phyloP scores from a whole-genome alignment of 805 yeast species.

The Candida koratica region DNA sequence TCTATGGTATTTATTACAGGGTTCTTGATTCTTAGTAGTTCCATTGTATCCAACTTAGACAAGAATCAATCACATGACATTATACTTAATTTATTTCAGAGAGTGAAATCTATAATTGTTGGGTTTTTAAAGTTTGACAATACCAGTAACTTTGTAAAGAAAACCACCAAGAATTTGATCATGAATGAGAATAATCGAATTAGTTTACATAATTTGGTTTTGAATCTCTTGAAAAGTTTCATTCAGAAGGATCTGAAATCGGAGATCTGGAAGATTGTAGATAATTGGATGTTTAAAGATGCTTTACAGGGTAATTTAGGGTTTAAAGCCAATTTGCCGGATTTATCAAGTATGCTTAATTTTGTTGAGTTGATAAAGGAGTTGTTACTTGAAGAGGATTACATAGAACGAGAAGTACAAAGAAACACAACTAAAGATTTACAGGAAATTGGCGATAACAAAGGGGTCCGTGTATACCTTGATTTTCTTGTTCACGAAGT shows the following conservation, averaged over 20 bases:
- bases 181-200: slow-evolving; percentile 37
- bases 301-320: slow-evolving; percentile 16
- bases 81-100: slow-evolving; percentile 24
- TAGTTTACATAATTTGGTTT: slow-evolving; percentile 30
- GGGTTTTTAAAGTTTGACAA: slow-evolving; percentile 41
- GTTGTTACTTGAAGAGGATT: slow-evolving; percentile 39
- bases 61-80: slow-evolving; percentile 25
- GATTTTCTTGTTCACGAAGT: slow-evolving; percentile 69
- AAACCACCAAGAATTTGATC: slow-evolving; percentile 13
- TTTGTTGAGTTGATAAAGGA: slow-evolving; percentile 52
- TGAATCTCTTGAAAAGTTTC: slow-evolving; percentile 51
- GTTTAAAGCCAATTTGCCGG: slow-evolving; percentile 41
- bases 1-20: slow-evolving; percentile 72
- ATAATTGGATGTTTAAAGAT: slow-evolving; percentile 58
- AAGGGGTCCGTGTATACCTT: slow-evolving; percentile 76
- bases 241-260: slow-evolving; percentile 38
- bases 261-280: slow-evolving; percentile 65
- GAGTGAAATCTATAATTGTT: slow-evolving; percentile 31
- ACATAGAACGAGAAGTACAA: neutral
- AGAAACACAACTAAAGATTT: slow-evolving; percentile 51
- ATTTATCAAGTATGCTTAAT: slow-evolving; percentile 51
- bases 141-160: slow-evolving; percentile 15
- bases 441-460: slow-evolving; percentile 51
- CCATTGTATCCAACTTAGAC: slow-evolving; percentile 29
- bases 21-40: slow-evolving; percentile 57